phyloP scores from a whole-genome alignment of 805 yeast genomes.

The Teunomyces lycoperdinae region DNA sequence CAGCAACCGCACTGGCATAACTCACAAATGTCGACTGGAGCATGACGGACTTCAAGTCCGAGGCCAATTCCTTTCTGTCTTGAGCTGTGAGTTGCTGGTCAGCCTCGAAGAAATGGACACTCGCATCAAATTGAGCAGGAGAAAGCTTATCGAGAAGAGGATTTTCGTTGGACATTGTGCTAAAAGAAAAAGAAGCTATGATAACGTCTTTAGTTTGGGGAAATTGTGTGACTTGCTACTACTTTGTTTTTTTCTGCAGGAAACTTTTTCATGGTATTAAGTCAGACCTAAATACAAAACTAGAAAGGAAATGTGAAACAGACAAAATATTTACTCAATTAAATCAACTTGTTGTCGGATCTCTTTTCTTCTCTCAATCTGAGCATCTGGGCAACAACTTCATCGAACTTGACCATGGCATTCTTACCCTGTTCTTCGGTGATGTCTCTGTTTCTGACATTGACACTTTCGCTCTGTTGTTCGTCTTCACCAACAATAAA shows the following conservation, averaged over 20 bases:
- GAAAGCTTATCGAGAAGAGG: conserved; percentile 1
- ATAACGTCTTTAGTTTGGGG: too few relatives aligned
- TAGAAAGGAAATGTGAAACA: too few relatives aligned
- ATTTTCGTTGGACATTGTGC: neutral
- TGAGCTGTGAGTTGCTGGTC: conserved; percentile 30
- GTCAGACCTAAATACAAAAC: neutral
- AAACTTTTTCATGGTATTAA: neutral
- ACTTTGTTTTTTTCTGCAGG: neutral
- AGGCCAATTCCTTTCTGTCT: conserved; percentile 30
- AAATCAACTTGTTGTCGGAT: conserved; percentile 51
- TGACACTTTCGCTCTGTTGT: conserved; percentile 73
- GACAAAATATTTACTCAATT: neutral
- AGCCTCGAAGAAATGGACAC: conserved; percentile 39
- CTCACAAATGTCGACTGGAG: conserved; percentile 24
- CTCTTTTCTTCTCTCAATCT: conserved; percentile 72
- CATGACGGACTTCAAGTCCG: conserved; percentile 27
- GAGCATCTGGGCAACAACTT: conserved; percentile 66
- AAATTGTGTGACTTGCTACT: neutral
- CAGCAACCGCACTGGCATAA: conserved; percentile 22
- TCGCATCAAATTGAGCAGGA: conserved; percentile 25
- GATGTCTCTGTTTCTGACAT: conserved; percentile 95
- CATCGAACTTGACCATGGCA: conserved; percentile 71
- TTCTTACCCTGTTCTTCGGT: conserved; percentile 90
- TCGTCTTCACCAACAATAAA: conserved; percentile 98
- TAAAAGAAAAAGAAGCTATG: neutral